Conservation (phyloP, 805 yeast genomes). For the Yamadazyma phyllophila region DNA sequence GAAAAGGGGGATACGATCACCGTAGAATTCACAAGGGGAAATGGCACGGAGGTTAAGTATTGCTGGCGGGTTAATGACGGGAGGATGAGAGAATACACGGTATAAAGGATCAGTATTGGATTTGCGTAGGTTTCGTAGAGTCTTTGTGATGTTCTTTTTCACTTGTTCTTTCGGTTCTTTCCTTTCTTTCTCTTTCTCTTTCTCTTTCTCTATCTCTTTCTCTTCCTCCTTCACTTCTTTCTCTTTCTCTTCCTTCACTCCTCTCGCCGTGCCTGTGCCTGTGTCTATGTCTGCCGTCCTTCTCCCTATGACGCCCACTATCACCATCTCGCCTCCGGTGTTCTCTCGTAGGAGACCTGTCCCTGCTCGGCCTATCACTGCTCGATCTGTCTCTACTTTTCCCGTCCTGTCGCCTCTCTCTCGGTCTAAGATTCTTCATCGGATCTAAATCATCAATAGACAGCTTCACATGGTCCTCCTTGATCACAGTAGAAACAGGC, state of each 20-base stretch:
- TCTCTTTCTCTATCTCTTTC: neutral
- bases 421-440: conserved; percentile 1
- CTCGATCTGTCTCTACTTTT: neutral
- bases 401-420: neutral
- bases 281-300: neutral
- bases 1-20: conserved; percentile 7
- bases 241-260: conserved; percentile 1
- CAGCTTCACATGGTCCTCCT: conserved; percentile 26
- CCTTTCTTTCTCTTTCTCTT: neutral
- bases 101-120: neutral
- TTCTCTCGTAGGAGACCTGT: neutral
- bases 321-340: neutral
- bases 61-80: conserved; percentile 22
- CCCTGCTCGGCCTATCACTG: neutral
- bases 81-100: neutral
- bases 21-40: conserved; percentile 9
- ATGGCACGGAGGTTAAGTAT: conserved; percentile 23
- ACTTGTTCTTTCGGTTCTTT: neutral
- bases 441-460: conserved; percentile 13
- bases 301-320: neutral
- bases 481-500: conserved; percentile 9
- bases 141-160: no score
- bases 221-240: neutral
- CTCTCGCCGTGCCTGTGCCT: conserved; percentile 5
- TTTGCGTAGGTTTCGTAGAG: neutral